Evolutionary conservation across 495 filamentous ascomycete genomes (phyloP).

Genomic region (Lasiosphaeria ovina): DNA sequence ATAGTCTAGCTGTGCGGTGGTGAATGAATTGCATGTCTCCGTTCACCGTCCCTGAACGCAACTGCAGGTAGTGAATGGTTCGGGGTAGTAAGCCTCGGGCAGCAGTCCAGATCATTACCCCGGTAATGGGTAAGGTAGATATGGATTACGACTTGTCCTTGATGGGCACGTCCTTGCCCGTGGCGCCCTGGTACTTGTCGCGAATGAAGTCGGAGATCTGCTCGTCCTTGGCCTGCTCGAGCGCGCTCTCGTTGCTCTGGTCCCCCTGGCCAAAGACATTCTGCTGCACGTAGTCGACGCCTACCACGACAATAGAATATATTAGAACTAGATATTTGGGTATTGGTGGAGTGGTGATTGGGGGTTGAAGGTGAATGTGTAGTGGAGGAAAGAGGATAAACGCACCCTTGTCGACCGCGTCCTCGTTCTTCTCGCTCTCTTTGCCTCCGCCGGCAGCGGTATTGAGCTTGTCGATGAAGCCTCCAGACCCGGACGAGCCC

Average conservation of each 20-base stretch:
- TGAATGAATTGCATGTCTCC: too few relatives aligned
- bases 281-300: slow-evolving; percentile 66
- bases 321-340: neutral
- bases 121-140: too few relatives aligned
- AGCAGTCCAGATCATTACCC: too few relatives aligned
- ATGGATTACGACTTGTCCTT: neutral
- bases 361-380: neutral
- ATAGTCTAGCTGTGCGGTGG: too few relatives aligned
- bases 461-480: slow-evolving; percentile 59
- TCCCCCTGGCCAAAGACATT: slow-evolving; percentile 59
- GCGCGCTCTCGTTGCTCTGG: slow-evolving; percentile 68
- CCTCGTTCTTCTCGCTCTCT: slow-evolving; percentile 69
- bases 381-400: neutral
- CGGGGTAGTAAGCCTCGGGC: too few relatives aligned
- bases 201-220: slow-evolving; percentile 64
- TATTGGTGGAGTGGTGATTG: too few relatives aligned
- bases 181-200: slow-evolving; percentile 56
- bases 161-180: slow-evolving; percentile 60
- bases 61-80: too few relatives aligned
- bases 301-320: slow-evolving; percentile 35
- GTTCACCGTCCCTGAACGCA: too few relatives aligned
- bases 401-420: slow-evolving; percentile 61
- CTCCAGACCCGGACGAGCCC: slow-evolving; percentile 8
- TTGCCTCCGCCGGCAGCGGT: slow-evolving; percentile 60
- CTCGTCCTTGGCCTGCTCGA: slow-evolving; percentile 75